Evolutionary conservation across 495 filamentous ascomycete species (phyloP), one percentile per base, ranked within the genome.

Genomic region (Astrocystis sublimbata): DNA sequence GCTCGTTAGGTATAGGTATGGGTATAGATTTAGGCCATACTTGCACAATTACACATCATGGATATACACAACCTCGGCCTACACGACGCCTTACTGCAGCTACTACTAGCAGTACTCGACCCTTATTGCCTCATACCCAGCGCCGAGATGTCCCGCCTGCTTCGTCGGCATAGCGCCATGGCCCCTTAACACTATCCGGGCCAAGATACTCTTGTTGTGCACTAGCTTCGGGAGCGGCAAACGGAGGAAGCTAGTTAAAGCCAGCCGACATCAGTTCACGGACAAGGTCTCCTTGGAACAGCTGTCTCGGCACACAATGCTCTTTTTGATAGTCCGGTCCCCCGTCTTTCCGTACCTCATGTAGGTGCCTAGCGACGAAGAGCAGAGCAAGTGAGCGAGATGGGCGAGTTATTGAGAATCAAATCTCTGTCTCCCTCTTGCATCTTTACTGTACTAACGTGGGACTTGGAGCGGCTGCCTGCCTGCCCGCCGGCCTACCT

Each of bases 381-480:
- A 30, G 1, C 8, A 17, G 24, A 31, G 28, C 17, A 52, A 28
- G 49, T 35, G 24, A 35, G 35, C 4, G 26, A 13, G 4, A 4
- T 35, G 8, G 41, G 49, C 33, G 13, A 21, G 35, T 19, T 17
- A 35, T 13, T 4, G 23, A 21, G 30, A 35, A 52, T 52, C 28
- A 35, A 23, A 7, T 9, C 21, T 6, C 10, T 23, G 10, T 12
- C 9, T 49, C n/a, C 31, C 21, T 4, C 41, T 36, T 30, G 31
- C 6, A 28, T 50, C 19, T 24, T 9, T 15, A 49, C 50, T n/a
- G n/a, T n/a, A n/a, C 23, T 30, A 41, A 8, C 15, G 8, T 40
- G 21, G 19, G 23, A 50, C 12, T 26, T 45, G 57, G 23, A 15
- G 19, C 57, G 57, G 57, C 45, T 49, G 54, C 33, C 30, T 58